Base-by-base conservation (phyloP, 306 rosid species). In the Gynostemma pentaphyllum region DNA sequence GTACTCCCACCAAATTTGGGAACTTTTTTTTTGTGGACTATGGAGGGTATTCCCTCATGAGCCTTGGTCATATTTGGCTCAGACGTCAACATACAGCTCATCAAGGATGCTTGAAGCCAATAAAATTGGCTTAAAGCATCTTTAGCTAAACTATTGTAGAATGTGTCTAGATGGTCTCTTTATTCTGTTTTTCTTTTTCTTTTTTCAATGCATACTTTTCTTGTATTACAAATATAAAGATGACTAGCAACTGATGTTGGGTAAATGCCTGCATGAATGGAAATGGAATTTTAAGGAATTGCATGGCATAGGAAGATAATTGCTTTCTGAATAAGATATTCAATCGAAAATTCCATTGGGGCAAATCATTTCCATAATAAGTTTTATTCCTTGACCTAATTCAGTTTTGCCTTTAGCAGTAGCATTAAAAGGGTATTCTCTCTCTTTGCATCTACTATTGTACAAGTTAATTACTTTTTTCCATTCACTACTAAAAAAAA, bases 401-500 rank as follows among this genome's bases (percentile, higher is more conserved):
- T 32, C 37, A 32, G 37, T n/a, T 42, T 53, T 30, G 26, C n/a
- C 41, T 54, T 53, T 21, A 4, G 14, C 23, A 9, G 26, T 55
- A 4, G 56, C 56, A 5, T 50, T 23, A 10, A 11, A 45, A 39
- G n/a, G n/a, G 0, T 24, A 12, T 12, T 1, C 26, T 19, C 21
- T 45, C 42, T 71, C 62, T 66, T 55, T 64, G 75, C 49, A 42
- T 67, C 64, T 41, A 56, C 37, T 49, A 14, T 18, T 62, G 21
- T n/a, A 9, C 34, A 19, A 49, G 46, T 11, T 32, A 10, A 11
- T 60, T 22, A n/a, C 30, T 44, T 12, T 40, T 30, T 50, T 46
- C 14, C 44, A 39, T 41, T 22, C 39, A 26, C 49, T 28, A 68
- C 57, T 46, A 29, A 65, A 47, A 11, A 49, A 50, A 16, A 72